These are phyloP conservation scores for Picea glauca DNA, from an alignment of 75 land plant species.

Conservation along the genomic window DNA sequence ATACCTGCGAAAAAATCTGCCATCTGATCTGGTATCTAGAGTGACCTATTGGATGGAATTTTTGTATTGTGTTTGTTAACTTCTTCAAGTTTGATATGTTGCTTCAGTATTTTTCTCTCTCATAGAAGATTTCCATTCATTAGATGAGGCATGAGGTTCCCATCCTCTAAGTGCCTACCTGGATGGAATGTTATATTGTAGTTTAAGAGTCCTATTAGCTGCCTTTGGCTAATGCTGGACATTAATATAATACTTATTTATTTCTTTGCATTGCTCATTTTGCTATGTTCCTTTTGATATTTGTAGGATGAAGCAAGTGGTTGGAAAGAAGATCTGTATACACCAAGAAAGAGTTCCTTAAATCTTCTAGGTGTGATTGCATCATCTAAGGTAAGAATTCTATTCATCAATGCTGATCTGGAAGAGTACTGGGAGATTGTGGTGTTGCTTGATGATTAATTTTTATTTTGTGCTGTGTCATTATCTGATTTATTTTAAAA, in stretches of 20 bases:
- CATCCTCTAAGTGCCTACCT: too few relatives aligned
- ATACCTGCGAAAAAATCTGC: conserved; percentile 82
- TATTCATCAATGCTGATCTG: not conserved
- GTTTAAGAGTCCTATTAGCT: too few relatives aligned
- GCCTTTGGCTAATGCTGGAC: too few relatives aligned
- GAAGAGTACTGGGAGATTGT: not conserved
- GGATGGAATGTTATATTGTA: too few relatives aligned
- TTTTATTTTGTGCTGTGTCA: not conserved
- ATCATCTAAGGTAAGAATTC: conserved; percentile 59
- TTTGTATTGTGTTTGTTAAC: not conserved
- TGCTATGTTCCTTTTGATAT: not conserved
- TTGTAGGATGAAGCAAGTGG: conserved; percentile 75
- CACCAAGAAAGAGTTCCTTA: conserved; percentile 85
- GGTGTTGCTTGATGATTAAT: not conserved
- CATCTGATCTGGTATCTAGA: conserved; percentile 72
- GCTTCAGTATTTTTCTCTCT: not conserved
- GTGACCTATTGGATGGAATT: not conserved
- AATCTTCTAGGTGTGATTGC: conserved; percentile 82
- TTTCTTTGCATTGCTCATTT: not conserved
- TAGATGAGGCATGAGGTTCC: too few relatives aligned
- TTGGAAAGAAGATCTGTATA: conserved; percentile 76
- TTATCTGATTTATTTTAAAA: not conserved
- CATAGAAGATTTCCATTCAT: not conserved
- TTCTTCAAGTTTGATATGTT: not conserved
- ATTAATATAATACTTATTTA: not conserved